Conservation (phyloP, 2,329 filamentous ascomycete genomes). For the Penicillium sp. region DNA sequence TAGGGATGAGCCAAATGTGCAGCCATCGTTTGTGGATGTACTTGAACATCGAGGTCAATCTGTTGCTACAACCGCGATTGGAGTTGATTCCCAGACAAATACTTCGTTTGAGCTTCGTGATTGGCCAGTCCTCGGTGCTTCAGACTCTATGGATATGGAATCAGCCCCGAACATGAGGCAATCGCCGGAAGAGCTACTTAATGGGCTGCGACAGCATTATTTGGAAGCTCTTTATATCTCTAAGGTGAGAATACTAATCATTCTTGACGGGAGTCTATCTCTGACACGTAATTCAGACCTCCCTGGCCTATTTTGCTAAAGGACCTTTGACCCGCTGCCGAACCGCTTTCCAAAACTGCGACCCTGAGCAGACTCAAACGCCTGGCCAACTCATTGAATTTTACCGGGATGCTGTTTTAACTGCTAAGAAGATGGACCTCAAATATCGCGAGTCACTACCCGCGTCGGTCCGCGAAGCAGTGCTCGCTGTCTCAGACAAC, state of each 20-base stretch:
- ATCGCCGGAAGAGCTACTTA: conserved; percentile 42
- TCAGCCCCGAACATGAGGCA: conserved; percentile 25
- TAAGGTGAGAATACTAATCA: conserved; percentile 36
- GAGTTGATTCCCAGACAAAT: conserved; percentile 1
- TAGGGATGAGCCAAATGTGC: conserved; percentile 5
- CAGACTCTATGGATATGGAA: conserved; percentile 20
- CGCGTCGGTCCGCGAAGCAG: conserved; percentile 42
- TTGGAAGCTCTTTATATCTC: conserved; percentile 50
- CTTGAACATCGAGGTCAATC: conserved; percentile 24
- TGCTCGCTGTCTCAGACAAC: conserved; percentile 44
- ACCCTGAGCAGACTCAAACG: conserved; percentile 26
- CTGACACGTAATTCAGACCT: conserved; percentile 42
- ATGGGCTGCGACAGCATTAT: conserved; percentile 46
- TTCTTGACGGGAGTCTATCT: not conserved
- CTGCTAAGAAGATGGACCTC: conserved; percentile 52
- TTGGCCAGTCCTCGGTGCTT: conserved; percentile 22
- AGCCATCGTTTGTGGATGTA: conserved; percentile 27
- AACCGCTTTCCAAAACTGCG: conserved; percentile 41
- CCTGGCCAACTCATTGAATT: conserved; percentile 40
- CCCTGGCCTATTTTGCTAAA: conserved; percentile 57
- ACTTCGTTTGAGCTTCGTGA: conserved; percentile 13
- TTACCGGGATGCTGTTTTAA: conserved; percentile 48
- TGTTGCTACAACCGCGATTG: conserved; percentile 15
- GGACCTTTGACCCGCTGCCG: conserved; percentile 53
- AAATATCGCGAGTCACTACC: conserved; percentile 53